These are phyloP conservation scores for Eucalyptus sp. DNA, from an alignment of 345 rosid genomes.

Conservation along the genomic window DNA sequence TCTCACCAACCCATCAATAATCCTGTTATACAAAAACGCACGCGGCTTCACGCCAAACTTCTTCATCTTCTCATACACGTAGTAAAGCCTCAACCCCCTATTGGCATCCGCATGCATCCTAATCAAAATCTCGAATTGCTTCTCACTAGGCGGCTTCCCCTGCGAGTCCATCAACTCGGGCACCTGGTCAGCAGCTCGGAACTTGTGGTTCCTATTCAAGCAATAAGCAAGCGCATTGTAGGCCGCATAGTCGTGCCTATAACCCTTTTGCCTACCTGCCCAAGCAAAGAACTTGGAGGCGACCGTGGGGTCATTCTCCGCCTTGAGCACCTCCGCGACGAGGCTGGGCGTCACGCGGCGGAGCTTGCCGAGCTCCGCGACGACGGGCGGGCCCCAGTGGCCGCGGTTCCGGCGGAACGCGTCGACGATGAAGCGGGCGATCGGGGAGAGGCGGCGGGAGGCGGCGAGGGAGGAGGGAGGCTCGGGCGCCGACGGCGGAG, in stretches of 20 bases:
- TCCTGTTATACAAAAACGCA: constrained; percentile 63
- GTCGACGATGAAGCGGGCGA: constrained; percentile 73
- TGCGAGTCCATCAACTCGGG: constrained; percentile 86
- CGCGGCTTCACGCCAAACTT: constrained; percentile 62
- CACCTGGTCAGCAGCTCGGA: constrained; percentile 81
- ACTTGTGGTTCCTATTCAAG: constrained; percentile 43
- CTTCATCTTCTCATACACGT: constrained; percentile 87
- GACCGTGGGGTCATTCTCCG: constrained; percentile 32
- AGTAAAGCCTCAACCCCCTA: constrained; percentile 69
- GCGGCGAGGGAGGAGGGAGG: constrained; percentile 11
- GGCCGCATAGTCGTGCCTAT: constrained; percentile 54
- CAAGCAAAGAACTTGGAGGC: constrained; percentile 89
- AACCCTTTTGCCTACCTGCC: constrained; percentile 94
- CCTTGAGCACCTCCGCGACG: constrained; percentile 73
- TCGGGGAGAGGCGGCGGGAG: constrained; percentile 58
- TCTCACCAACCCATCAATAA: constrained; percentile 64
- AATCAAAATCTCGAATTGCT: constrained; percentile 85
- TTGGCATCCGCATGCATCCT: constrained; percentile 84
- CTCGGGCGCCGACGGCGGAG: constrained; percentile 9
- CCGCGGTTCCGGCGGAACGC: constrained; percentile 47
- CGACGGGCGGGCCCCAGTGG: constrained; percentile 60
- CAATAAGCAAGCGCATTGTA: constrained; percentile 91
- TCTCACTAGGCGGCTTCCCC: constrained; percentile 68
- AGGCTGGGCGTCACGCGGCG: constrained; percentile 78
- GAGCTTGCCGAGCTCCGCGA: constrained; percentile 65